Evolutionary conservation across 495 filamentous ascomycete species (phyloP).

Genomic region (Penicilliopsis zonata): DNA sequence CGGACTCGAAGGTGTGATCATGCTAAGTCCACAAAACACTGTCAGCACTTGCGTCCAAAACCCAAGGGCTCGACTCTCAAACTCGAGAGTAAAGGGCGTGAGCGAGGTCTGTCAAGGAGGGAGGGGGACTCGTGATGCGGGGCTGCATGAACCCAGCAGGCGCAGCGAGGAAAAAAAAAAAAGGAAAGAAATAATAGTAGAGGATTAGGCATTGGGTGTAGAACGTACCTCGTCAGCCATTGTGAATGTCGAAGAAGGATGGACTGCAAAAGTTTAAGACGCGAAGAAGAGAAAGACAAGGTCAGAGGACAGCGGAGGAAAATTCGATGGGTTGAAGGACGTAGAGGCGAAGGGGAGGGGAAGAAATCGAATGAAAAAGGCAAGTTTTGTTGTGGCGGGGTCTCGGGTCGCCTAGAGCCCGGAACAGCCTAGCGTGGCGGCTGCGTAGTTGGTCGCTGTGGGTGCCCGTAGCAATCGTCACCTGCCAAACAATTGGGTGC

Average conservation of each 20-base stretch:
- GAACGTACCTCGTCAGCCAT: constrained; percentile 33
- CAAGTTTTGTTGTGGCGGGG: constrained; percentile 31
- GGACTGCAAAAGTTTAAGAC: constrained; percentile 1
- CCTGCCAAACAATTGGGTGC: too few species aligned
- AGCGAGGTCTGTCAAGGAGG: constrained; percentile 5
- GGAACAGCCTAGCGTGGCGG: constrained; percentile 17
- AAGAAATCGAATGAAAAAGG: constrained; percentile 14
- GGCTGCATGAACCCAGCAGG: constrained; percentile 13
- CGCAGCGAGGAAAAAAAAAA: constrained; percentile 3
- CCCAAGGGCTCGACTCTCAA: background rate
- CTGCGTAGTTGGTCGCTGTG: constrained; percentile 2
- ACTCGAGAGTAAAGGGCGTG: too few species aligned
- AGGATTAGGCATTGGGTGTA: constrained; percentile 1
- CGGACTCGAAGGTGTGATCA: constrained; percentile 82
- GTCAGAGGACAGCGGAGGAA: constrained; percentile 12
- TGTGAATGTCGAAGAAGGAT: constrained; percentile 16
- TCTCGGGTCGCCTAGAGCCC: constrained; percentile 19
- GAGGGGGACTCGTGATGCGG: constrained; percentile 24
- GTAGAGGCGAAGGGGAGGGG: constrained; percentile 6
- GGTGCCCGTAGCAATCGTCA: constrained; percentile 3
- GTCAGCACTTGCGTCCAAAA: constrained; percentile 4
- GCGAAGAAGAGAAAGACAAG: constrained; percentile 6
- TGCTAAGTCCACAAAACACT: constrained; percentile 38
- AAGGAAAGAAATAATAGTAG: constrained; percentile 2
- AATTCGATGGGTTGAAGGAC: background rate